Evolutionary conservation across 345 rosid genomes (phyloP), one percentile per base, ranked within the genome.

Genomic region (Eucalyptus microcorys): DNA sequence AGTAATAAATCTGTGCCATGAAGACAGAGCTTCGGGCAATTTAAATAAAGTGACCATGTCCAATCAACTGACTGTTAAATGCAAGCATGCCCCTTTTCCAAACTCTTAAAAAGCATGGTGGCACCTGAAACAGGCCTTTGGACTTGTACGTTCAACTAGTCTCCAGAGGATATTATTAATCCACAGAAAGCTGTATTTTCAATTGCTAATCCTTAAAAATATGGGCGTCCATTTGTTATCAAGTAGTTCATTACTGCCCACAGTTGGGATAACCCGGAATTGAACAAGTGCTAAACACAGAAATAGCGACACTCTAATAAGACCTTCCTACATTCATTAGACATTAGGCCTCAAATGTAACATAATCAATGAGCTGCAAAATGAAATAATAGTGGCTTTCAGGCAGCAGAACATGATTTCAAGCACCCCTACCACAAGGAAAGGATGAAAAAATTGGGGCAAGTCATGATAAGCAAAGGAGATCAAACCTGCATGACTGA

Each of bases 401-500:
- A 19, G 45, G 27, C 27, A 32, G 45, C 59, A 86, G 48, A 32
- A 49, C 55, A 49, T 50, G 57, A 86, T 48, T 49, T 49, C 16
- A 37, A 2, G 87, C 55, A 86, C 59, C 55, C 76, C 47, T 86
- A 21, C 47, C 84, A 76, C 47, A 21, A 12, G 8, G 47, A 76
- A 76, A 40, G 37, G 47, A 6, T 7, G 16, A 64, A 34, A 43
- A 49, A 7, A 15, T 5, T 10, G 37, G 34, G 9, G 42, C 13
- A 17, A 64, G 88, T 10, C 37, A 22, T 40, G 57, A 85, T 8
- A 86, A 40, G 84, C 26, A 21, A 71, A 45, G 83, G 26, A 13
- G 76, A 87, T 52, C 90, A 55, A 88, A 95, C 99, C 98, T 52
- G 99, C 99, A 90, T 98, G 99, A 90, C 99, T 96, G 90, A 97